Base-by-base conservation (phyloP, 2,329 filamentous ascomycete genomes). In the Xylariaceae sp. region DNA sequence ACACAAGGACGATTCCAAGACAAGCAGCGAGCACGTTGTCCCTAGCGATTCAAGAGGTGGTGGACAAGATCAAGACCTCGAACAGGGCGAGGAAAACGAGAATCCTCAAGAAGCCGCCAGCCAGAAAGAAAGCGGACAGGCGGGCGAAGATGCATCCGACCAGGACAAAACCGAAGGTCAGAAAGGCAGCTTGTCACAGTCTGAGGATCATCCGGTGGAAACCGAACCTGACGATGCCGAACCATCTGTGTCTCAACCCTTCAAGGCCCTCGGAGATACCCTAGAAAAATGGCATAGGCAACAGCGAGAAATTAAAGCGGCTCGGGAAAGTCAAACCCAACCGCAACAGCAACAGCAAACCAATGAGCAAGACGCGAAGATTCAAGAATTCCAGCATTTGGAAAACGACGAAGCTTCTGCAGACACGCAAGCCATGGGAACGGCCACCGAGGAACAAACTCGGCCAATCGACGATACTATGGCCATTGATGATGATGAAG, bases 371-470 rank as follows among this genome's bases (percentile, higher is more conserved):
- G 72, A 73, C 61, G 74, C 68, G 63, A 83, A 88, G 56, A 77
- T 84, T n/a, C 83, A 82, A n/a, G 91, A 96, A 67, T 96, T 96
- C 67, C 91, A 97, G 73, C 94, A 99, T 72, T 76, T 97, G 3
- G 86, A 87, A 57, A 85, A 96, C 61, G 89, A 96, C 57, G 81
- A 94, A 32, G 82, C 85, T 31, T 80, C 86, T 51, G 83, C 87
- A n/a, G 91, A 96, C 54, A 85, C 90, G 1, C 94, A 99, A 72
- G 94, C 94, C 11, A 80, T 99, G 66, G 95, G 94, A 35, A 86
- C 88, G 40, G 89, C 92, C 4, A 88, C 84, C 8, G 87, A 95
- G 59, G 92, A 99, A 30, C 89, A 96, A 69, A 88, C 88, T 2
- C 86, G 85, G 62, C 86, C 88, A 5, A 80, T 99, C 53, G 89